Evolutionary conservation across 805 yeast species (phyloP).

Genomic region (Kodamaea neixiangensis): DNA sequence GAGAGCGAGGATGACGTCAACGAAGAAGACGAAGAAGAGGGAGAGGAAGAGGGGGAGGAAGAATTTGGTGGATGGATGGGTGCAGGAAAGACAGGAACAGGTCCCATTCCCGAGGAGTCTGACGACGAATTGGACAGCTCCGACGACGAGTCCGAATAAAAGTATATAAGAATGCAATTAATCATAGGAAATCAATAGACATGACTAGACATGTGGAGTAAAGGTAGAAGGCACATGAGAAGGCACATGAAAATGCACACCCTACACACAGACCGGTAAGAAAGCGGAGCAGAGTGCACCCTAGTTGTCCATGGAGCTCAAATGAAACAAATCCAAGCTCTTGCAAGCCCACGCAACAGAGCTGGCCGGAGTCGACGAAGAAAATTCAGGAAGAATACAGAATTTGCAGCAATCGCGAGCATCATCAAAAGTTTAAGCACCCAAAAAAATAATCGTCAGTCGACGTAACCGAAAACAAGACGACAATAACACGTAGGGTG

Average conservation of each 20-base stretch:
- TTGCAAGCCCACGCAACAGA: background rate
- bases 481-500: background rate
- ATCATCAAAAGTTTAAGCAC: background rate
- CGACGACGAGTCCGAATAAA: slow-evolving; percentile 23
- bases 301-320: no score
- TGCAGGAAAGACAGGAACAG: slow-evolving; percentile 22
- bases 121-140: slow-evolving; percentile 32
- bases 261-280: background rate
- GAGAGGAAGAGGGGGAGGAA: slow-evolving; percentile 23
- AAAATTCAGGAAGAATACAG: no score
- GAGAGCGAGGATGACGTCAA: slow-evolving; percentile 14
- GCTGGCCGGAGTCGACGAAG: background rate
- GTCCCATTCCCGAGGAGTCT: slow-evolving; percentile 18
- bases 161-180: background rate
- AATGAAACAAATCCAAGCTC: no score
- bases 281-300: background rate
- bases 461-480: background rate
- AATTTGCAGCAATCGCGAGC: background rate
- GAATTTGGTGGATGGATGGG: slow-evolving; percentile 32
- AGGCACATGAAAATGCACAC: background rate
- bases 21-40: slow-evolving; percentile 17
- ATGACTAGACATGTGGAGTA: background rate
- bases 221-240: background rate
- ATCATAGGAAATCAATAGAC: background rate
- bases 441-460: background rate